phyloP scores from a whole-genome alignment of 306 rosid genomes.

The Trifolium pratense region DNA sequence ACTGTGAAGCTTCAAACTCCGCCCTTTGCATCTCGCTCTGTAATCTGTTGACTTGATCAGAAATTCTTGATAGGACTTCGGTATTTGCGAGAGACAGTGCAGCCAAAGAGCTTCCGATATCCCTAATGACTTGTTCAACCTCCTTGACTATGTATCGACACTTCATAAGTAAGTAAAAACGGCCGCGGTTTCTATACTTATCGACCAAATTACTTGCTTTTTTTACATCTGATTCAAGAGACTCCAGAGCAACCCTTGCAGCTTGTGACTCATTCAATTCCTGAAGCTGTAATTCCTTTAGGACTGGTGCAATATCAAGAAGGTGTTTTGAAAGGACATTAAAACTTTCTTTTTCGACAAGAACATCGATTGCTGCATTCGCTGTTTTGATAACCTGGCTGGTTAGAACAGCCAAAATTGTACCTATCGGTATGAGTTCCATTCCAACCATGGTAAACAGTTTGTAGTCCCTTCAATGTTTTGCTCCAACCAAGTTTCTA shows the following conservation, averaged over 20 bases:
- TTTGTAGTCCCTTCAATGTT: neutral
- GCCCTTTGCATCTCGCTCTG: conserved; percentile 87
- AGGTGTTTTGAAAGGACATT: conserved; percentile 66
- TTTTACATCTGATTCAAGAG: conserved; percentile 76
- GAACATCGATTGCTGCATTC: conserved; percentile 70
- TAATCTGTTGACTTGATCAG: conserved; percentile 69
- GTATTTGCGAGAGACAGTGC: conserved; percentile 65
- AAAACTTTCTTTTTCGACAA: conserved; percentile 70
- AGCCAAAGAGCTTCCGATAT: conserved; percentile 70
- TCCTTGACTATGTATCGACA: conserved; percentile 73
- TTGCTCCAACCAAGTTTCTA: neutral
- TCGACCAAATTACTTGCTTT: conserved; percentile 72
- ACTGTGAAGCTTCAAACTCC: conserved; percentile 68
- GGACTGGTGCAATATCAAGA: conserved; percentile 70
- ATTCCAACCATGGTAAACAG: neutral
- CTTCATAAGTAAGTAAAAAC: conserved; percentile 68
- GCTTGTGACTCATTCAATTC: conserved; percentile 79
- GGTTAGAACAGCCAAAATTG: conserved; percentile 11
- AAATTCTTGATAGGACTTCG: conserved; percentile 69
- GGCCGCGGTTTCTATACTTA: conserved; percentile 66
- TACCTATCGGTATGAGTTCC: conserved; percentile 16
- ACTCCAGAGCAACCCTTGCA: conserved; percentile 68
- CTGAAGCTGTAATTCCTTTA: conserved; percentile 70
- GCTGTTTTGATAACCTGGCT: conserved; percentile 74
- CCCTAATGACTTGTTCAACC: conserved; percentile 75